Evolutionary conservation across 768 basidiomycete genomes (phyloP), one percentile per base, ranked within the genome.

Genomic region (Termitomyces bulborhizus): DNA sequence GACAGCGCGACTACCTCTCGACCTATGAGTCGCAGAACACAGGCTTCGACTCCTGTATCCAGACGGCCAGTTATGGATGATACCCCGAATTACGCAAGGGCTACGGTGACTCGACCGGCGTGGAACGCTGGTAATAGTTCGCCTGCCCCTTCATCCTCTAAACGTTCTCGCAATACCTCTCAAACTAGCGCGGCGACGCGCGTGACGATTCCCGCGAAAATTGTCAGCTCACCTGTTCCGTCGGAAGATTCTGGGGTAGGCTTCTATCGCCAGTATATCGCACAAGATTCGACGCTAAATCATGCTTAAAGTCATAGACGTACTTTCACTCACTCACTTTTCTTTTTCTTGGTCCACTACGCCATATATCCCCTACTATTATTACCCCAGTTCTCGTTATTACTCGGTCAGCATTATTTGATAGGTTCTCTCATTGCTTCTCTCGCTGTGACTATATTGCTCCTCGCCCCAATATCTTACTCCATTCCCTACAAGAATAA

Each of bases 221-320:
- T 74, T 16, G 68, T 86, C 11, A 71, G 79, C 16, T 90, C 89
- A 5, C 88, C 90, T 55, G 86, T 85, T 46, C 88, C 86, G 16
- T 81, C 84, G 29, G 85, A 87, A 63, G 90, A 92, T 68, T 93
- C 90, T 50, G 88, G 87, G 60, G 88, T 93, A 59, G 89, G 86
- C 60, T 69, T 93, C 66, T 90, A 91, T 74, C 85, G 88, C 58
- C 86, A 89, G 69, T 82, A 92, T 69, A 76, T 91, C 64, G 84
- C 83, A 50, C 81, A 88, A 59, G 86, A 91, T 65, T 84, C 84
- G 41, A 82, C 85, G 58, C 73, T 91, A 67, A 80, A 78, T 62
- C 69, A 71, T 63, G 47, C 66, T 64, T 73, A 62, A 73, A 69
- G 60, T 61, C 60, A 51, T 64, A 65, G 63, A 52, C 62, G 44